Evolutionary conservation across 2,329 filamentous ascomycete species (phyloP).

Genomic region (Epichloe coenophiala): DNA sequence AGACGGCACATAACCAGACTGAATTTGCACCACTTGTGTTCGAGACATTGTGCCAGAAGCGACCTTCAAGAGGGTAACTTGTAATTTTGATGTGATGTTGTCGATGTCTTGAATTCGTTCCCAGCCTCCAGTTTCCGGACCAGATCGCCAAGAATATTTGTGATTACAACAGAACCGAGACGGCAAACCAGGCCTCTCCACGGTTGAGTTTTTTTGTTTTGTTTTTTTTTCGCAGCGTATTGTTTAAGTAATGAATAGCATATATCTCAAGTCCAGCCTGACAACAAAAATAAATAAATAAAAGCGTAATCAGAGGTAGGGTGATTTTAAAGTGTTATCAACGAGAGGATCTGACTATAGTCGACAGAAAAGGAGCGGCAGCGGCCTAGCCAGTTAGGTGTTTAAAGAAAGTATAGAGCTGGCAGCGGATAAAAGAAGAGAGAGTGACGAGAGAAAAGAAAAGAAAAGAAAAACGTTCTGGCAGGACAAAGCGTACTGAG

Average conservation of each 20-base stretch:
- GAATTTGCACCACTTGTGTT: constrained; percentile 30
- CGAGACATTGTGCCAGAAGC: constrained; percentile 30
- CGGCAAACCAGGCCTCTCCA: constrained; percentile 12
- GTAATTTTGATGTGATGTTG: no score
- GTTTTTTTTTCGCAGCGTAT: neutral
- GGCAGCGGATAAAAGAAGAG: constrained; percentile 16
- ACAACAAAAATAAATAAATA: neutral
- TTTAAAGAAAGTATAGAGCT: constrained; percentile 20
- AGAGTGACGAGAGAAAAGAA: constrained; percentile 11
- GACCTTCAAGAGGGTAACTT: no score
- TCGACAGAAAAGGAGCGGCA: constrained; percentile 33
- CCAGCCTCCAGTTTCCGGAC: neutral
- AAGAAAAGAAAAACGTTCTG: constrained; percentile 5
- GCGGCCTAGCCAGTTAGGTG: constrained; percentile 45
- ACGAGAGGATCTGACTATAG: neutral
- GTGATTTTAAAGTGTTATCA: neutral
- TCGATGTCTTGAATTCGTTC: neutral
- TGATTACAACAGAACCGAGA: constrained; percentile 1
- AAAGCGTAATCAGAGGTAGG: neutral
- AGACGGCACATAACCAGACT: constrained; percentile 33
- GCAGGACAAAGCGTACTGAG: constrained; percentile 15
- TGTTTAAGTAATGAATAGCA: neutral
- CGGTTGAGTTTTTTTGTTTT: constrained; percentile 2
- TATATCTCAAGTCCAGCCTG: constrained; percentile 1
- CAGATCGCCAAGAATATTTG: neutral